phyloP scores from a whole-genome alignment of 768 basidiomycete species.

The Candolleomyces efflorescens region DNA sequence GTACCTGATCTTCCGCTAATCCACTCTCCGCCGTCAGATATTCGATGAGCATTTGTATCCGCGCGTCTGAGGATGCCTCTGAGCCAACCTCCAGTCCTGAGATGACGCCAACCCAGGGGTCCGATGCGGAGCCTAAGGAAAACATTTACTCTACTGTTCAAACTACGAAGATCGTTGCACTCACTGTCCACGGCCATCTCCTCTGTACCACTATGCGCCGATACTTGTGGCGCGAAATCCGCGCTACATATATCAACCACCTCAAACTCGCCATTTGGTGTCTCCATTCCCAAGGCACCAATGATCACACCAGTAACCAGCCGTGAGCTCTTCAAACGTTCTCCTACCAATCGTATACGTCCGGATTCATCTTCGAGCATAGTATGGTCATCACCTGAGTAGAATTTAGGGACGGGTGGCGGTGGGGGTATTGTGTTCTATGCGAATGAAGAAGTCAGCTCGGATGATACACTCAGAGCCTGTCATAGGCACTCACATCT shows the following conservation, averaged over 20 bases:
- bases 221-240: slow-evolving; percentile 68
- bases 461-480: neutral
- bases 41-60: slow-evolving; percentile 84
- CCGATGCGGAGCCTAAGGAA: slow-evolving; percentile 23
- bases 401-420: slow-evolving; percentile 68
- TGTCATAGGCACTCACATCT: slow-evolving; percentile 53
- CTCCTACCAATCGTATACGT: slow-evolving; percentile 83
- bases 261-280: slow-evolving; percentile 85
- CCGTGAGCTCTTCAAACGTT: slow-evolving; percentile 50
- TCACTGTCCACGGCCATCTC: slow-evolving; percentile 71
- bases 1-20: slow-evolving; percentile 57
- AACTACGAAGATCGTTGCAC: slow-evolving; percentile 17
- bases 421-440: slow-evolving; percentile 90
- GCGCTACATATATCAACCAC: slow-evolving; percentile 86
- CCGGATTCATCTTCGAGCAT: slow-evolving; percentile 98
- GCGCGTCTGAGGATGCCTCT: slow-evolving; percentile 56
- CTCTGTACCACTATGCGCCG: slow-evolving; percentile 23
- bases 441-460: neutral
- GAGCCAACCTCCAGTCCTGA: slow-evolving; percentile 85
- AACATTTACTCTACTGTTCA: neutral
- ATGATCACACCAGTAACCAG: slow-evolving; percentile 92
- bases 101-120: slow-evolving; percentile 80
- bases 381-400: slow-evolving; percentile 70
- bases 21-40: slow-evolving; percentile 84
- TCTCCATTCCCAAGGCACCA: slow-evolving; percentile 89